Conservation (phyloP, 2,329 filamentous ascomycete species). For the Pyricularia grisea region DNA sequence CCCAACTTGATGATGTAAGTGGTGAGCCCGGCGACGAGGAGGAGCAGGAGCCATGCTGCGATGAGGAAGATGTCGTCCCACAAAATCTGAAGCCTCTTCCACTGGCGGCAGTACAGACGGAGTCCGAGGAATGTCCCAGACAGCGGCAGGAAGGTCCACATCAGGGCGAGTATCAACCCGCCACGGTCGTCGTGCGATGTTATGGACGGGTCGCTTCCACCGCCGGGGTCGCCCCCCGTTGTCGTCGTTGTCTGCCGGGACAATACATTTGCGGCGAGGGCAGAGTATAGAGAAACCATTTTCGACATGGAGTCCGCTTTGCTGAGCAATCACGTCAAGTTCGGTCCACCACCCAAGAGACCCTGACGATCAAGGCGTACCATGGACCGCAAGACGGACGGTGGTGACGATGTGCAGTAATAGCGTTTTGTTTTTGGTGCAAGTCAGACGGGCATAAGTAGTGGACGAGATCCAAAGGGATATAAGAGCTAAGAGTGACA, state of each 20-base stretch:
- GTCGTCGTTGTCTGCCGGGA: not conserved
- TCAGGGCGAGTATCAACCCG: constrained; percentile 10
- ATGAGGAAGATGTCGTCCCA: not conserved
- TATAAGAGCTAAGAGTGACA: not conserved
- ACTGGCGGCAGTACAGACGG: constrained; percentile 17
- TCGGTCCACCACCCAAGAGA: not conserved
- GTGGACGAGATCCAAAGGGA: not conserved
- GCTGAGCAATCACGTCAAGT: not conserved
- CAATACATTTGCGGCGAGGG: not conserved
- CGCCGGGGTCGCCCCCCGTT: not conserved
- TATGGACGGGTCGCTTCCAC: not conserved
- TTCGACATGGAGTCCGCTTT: not conserved
- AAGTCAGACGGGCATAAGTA: not conserved
- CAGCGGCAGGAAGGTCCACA: constrained; percentile 11
- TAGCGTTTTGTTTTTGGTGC: not conserved
- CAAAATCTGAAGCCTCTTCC: not conserved
- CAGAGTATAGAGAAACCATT: not conserved
- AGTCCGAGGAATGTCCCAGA: constrained; percentile 13
- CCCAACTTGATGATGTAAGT: constrained; percentile 5
- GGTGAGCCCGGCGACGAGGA: not conserved
- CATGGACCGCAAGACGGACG: not conserved
- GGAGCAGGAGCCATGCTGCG: not conserved
- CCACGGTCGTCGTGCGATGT: constrained; percentile 10
- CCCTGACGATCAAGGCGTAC: not conserved
- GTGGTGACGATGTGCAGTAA: not conserved